These are phyloP conservation scores for Gaeumannomyces tritici DNA, from an alignment of 2,329 filamentous ascomycete genomes.

Conservation along the genomic window DNA sequence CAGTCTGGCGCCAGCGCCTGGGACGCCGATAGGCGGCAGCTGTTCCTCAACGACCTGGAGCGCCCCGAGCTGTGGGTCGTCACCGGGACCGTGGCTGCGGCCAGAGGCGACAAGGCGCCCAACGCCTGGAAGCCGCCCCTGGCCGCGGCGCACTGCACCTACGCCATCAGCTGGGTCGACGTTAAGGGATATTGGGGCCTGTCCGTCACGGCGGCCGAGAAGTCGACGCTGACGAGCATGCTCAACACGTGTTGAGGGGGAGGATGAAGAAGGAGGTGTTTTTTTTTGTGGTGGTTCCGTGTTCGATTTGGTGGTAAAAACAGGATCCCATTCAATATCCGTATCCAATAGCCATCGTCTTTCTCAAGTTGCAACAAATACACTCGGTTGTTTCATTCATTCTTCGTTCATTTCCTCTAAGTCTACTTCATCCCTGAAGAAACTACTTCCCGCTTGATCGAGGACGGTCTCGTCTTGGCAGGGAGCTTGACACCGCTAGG, in stretches of 20 bases:
- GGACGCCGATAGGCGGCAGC: conserved; percentile 56
- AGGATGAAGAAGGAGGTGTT: too few relatives aligned
- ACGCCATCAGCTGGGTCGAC: conserved; percentile 66
- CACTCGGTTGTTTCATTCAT: too few relatives aligned
- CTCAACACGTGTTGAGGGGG: conserved; percentile 19
- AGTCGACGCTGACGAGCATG: conserved; percentile 56
- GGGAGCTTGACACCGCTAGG: too few relatives aligned
- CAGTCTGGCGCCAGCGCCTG: conserved; percentile 58
- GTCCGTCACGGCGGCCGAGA: conserved; percentile 63
- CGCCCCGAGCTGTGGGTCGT: conserved; percentile 73
- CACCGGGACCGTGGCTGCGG: conserved; percentile 64
- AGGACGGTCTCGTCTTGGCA: too few relatives aligned
- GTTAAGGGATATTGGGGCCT: conserved; percentile 68
- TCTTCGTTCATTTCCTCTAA: too few relatives aligned
- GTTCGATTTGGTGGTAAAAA: too few relatives aligned
- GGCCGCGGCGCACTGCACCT: conserved; percentile 63
- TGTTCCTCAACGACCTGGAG: conserved; percentile 68
- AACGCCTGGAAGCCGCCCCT: conserved; percentile 69
- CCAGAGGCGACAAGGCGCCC: conserved; percentile 64
- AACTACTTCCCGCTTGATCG: too few relatives aligned
- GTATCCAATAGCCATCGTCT: too few relatives aligned
- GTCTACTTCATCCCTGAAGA: too few relatives aligned
- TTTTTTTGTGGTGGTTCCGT: too few relatives aligned
- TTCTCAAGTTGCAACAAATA: too few relatives aligned
- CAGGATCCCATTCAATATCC: too few relatives aligned